phyloP scores from a whole-genome alignment of 2,329 filamentous ascomycete species.

The Botryotinia convoluta region DNA sequence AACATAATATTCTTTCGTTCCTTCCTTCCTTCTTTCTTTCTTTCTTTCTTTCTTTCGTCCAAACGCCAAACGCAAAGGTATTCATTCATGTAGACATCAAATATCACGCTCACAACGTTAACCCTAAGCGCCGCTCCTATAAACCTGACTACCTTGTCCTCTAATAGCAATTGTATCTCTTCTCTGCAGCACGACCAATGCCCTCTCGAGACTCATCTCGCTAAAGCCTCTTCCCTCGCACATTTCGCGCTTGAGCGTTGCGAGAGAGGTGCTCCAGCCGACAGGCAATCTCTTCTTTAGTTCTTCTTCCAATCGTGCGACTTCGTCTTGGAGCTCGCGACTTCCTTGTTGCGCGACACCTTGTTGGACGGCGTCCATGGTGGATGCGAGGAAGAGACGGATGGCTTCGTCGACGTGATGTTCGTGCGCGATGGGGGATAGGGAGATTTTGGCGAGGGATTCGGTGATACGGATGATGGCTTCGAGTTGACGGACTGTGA shows the following conservation, averaged over 20 bases:
- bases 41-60: not conserved
- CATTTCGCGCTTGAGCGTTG: conserved; percentile 84
- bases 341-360: conserved; percentile 73
- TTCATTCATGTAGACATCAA: conserved; percentile 10
- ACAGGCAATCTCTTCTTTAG: conserved; percentile 84
- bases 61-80: conserved; percentile 9
- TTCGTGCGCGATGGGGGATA: conserved; percentile 84
- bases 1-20: not conserved
- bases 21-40: not conserved
- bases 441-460: conserved; percentile 84
- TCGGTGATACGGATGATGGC: conserved; percentile 97
- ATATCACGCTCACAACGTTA: not conserved
- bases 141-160: conserved; percentile 72
- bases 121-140: conserved; percentile 64
- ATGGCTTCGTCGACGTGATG: conserved; percentile 96
- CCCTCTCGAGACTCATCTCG: conserved; percentile 80
- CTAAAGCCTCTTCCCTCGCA: conserved; percentile 88
- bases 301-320: conserved; percentile 82
- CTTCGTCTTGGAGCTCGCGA: conserved; percentile 88
- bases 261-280: conserved; percentile 90
- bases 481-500: conserved; percentile 95
- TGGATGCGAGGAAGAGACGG: conserved; percentile 89
- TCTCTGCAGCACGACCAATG: conserved; percentile 80
- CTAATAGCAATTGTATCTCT: conserved; percentile 83
- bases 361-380: conserved; percentile 96